A percentile compares a stretch with the other conserved stretches of the same genome.
phyloP scores from a whole-genome alignment of 176 grass and related monocot species.

The Zoysia pacifica region DNA sequence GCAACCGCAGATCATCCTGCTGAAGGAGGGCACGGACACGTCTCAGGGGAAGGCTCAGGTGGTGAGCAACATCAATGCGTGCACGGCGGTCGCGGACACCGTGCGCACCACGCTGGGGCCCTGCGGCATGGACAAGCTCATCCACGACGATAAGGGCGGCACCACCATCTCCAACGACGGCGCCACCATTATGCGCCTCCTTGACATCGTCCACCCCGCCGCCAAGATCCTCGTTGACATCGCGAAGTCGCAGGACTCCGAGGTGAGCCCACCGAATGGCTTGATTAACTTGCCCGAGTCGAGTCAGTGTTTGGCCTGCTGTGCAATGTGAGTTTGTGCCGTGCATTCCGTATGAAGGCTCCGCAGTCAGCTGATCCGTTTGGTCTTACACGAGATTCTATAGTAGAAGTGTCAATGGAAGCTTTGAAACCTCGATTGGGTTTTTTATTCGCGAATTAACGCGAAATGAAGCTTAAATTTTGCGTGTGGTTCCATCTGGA shows the following conservation, averaged over 20 bases:
- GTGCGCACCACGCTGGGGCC: slow-evolving; percentile 88
- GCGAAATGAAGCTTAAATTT: background rate
- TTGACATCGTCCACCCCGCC: slow-evolving; percentile 87
- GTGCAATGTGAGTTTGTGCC: background rate
- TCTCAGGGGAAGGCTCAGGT: slow-evolving; percentile 86
- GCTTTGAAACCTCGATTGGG: background rate
- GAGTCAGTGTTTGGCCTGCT: background rate
- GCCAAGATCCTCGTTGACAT: slow-evolving; percentile 91
- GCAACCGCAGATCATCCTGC: slow-evolving; percentile 99
- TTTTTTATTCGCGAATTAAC: background rate
- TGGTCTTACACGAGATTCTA: background rate
- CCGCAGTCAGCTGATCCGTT: background rate
- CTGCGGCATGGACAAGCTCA: slow-evolving; percentile 96
- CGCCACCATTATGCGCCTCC: slow-evolving; percentile 92
- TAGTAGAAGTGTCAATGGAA: background rate
- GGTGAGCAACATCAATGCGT: slow-evolving; percentile 96
- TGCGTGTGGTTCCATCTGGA: background rate
- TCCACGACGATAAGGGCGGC: slow-evolving; percentile 89
- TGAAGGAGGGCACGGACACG: slow-evolving; percentile 98
- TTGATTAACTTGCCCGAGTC: background rate
- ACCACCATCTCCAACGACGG: slow-evolving; percentile 97
- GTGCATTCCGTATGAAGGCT: background rate
- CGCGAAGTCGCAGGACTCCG: slow-evolving; percentile 92
- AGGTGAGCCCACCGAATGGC: slow-evolving; percentile 39
- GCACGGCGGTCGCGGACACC: slow-evolving; percentile 75